Base-by-base conservation (phyloP, 805 yeast species). In the Blastobotrys parvus region DNA sequence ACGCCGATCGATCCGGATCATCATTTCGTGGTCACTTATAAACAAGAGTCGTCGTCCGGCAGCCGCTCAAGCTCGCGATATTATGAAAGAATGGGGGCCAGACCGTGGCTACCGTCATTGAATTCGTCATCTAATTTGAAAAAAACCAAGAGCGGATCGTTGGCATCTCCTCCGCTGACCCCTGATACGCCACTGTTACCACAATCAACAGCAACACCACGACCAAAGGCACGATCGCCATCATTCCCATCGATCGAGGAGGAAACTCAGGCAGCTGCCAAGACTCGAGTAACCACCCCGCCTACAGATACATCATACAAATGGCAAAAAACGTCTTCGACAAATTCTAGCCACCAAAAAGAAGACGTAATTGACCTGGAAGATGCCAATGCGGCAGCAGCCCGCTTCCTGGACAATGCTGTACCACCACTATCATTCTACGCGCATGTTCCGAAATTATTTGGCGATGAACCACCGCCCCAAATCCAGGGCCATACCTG, bases 401-500 rank as follows among this genome's bases (percentile, higher is more conserved):
- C 22, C 36, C 10, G 29, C 10, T 25, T 25, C 29, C 11, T 25
- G 29, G 37, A 15, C 23, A 33, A 40, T 17, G 48, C 48, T 4
- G 45, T 44, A 15, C 48, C 49, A 11, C 51, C 51, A 2, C 42
- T 50, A n/a, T 38, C 51, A 2, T 41, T 36, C 29, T 52, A 43
- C 31, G 32, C 45, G 29, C 54, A 53, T 35, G 46, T 44, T n/a
- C 57, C 56, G 3, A 38, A 39, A 17, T 46, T 54, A 30, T 53
- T 42, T 43, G 58, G 58, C 38, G 32, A 25, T 3, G 42, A 43
- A 27, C 57, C 58, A 2, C 29, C 29, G 7, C 58, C 57, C 13
- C 43, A 48, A 18, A 33, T 54, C 13, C 29, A 45, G 15, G 58
- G 55, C 18, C 57, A 54, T 41, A 15, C 44, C 19, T 46, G 52